These are phyloP conservation scores for Globisporangium solare DNA, from an alignment of 352 stramenopile genomes.

Conservation along the genomic window DNA sequence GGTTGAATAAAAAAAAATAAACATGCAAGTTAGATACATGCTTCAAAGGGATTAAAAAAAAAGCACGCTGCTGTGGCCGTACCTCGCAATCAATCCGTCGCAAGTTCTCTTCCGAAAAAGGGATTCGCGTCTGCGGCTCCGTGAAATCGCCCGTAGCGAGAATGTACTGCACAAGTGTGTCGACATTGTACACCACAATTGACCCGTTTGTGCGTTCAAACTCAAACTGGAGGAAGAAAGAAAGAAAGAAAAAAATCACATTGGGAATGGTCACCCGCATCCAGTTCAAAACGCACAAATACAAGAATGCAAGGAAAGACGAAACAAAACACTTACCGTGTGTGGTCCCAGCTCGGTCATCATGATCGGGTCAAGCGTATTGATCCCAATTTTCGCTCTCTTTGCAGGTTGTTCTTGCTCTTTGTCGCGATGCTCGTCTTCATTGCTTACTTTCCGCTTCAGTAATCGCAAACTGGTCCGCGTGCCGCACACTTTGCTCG, in stretches of 20 bases:
- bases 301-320: neutral
- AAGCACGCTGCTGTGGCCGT: neutral
- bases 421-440: constrained; percentile 16
- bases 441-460: constrained; percentile 45
- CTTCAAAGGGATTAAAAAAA: neutral
- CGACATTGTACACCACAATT: constrained; percentile 83
- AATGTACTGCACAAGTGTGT: constrained; percentile 86
- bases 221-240: constrained; percentile 62
- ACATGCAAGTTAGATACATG: too few relatives aligned
- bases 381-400: constrained; percentile 58
- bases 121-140: constrained; percentile 83
- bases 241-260: too few relatives aligned
- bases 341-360: constrained; percentile 66
- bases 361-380: constrained; percentile 88
- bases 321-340: constrained; percentile 57
- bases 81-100: constrained; percentile 69
- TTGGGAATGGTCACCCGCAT: too few relatives aligned
- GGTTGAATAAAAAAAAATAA: constrained; percentile 16
- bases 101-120: constrained; percentile 82
- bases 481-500: constrained; percentile 15
- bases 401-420: constrained; percentile 27
- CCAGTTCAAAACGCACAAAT: constrained; percentile 3
- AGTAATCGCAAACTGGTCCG: constrained; percentile 55
- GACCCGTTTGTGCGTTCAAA: constrained; percentile 81
- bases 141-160: constrained; percentile 86